Percentiles rank a stretch among this genome's conserved stretches.
Evolutionary conservation across 306 rosid species (phyloP).

Genomic region (Sphenostylis stenocarpa): DNA sequence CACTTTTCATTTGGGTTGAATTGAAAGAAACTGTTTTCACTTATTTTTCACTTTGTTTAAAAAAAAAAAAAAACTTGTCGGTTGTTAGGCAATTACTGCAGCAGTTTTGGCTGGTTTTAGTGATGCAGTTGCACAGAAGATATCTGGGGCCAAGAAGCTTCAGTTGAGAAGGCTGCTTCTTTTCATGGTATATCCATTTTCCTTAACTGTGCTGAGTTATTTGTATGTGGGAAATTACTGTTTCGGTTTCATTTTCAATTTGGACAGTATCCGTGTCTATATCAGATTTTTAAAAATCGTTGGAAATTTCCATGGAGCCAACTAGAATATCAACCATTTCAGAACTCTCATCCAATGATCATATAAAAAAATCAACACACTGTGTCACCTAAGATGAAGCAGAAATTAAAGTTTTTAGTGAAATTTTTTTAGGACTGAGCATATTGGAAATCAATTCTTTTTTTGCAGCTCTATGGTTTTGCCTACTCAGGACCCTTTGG

Average conservation of each 20-base stretch:
- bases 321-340: background rate
- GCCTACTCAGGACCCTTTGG: conserved; percentile 91
- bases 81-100: conserved; percentile 81
- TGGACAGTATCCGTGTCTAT: background rate
- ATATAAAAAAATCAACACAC: background rate
- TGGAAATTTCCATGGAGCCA: background rate
- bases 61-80: conserved; percentile 8
- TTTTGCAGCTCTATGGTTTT: conserved; percentile 84
- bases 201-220: background rate
- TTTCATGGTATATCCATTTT: conserved; percentile 54
- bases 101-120: conserved; percentile 79
- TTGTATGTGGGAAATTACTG: background rate
- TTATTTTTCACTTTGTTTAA: too few species aligned
- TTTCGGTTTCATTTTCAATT: conserved; percentile 18
- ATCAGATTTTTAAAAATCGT: background rate
- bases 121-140: conserved; percentile 84
- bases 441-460: conserved; percentile 11
- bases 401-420: background rate
- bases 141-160: conserved; percentile 84
- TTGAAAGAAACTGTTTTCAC: background rate
- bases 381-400: background rate
- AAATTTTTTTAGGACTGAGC: conserved; percentile 1
- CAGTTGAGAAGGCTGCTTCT: conserved; percentile 79
- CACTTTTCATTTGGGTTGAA: background rate
- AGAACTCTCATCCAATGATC: background rate